phyloP scores from a whole-genome alignment of 2,329 filamentous ascomycete genomes.

The Fusarium haematococcum region DNA sequence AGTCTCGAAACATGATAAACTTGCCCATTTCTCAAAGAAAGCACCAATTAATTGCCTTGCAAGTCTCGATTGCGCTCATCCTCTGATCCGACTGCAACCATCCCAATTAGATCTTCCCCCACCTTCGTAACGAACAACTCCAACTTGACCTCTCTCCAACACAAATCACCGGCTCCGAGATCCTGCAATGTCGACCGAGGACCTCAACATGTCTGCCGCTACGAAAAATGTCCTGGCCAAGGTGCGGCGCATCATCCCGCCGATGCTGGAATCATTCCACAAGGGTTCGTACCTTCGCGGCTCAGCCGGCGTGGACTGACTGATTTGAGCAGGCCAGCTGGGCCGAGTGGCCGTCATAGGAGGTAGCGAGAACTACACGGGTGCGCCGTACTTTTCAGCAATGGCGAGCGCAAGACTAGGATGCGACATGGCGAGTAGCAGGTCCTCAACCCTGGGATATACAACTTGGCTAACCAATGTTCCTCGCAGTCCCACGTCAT shows the following conservation, averaged over 20 bases:
- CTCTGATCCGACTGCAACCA: neutral
- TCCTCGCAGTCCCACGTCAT: slow-evolving; percentile 84
- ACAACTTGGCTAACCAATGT: slow-evolving; percentile 4
- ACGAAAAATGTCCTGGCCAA: slow-evolving; percentile 82
- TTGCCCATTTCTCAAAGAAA: neutral
- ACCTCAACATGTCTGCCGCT: slow-evolving; percentile 69
- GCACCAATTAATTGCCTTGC: neutral
- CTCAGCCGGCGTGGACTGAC: slow-evolving; percentile 12
- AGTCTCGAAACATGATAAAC: neutral
- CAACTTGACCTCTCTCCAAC: slow-evolving; percentile 7
- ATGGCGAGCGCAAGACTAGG: slow-evolving; percentile 94
- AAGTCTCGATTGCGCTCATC: neutral
- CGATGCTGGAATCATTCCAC: slow-evolving; percentile 95
- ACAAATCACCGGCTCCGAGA: slow-evolving; percentile 1
- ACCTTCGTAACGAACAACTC: neutral
- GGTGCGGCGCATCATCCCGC: slow-evolving; percentile 90
- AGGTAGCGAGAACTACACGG: slow-evolving; percentile 95
- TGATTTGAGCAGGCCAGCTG: slow-evolving; percentile 78
- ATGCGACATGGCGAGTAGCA: slow-evolving; percentile 80
- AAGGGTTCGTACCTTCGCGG: slow-evolving; percentile 73
- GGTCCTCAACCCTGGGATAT: neutral
- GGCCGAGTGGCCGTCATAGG: slow-evolving; percentile 94
- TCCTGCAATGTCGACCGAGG: slow-evolving; percentile 41
- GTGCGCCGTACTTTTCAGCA: slow-evolving; percentile 96
- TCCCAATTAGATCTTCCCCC: neutral